Base-by-base conservation (phyloP, 2,329 filamentous ascomycete genomes). In the Cadophora gregata region DNA sequence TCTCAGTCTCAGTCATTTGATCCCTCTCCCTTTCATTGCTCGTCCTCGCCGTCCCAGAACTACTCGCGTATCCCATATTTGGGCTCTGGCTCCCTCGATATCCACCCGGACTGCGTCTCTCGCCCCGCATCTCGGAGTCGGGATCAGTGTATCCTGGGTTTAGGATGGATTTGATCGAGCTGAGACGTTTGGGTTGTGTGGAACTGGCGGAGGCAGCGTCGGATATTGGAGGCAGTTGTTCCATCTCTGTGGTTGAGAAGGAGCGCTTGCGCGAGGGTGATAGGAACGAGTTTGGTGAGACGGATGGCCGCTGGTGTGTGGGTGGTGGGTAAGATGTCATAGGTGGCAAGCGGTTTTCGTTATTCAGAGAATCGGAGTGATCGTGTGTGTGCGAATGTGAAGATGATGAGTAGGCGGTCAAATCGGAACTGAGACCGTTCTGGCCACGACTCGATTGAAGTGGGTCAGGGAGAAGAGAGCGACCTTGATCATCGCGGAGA, bases 161-260 rank as follows among this genome's bases (percentile, higher is more conserved):
- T 14, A 94, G 80, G 53, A 93, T 90, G 5, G 90, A 91, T 70
- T 89, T 91, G 68, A 93, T 93, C 3, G 90, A 92, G 21, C 89
- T 92, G 4, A 93, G 79, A 16, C 91, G 87, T 75, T 90, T 85
- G 50, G 86, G 79, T 45, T 79, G 79, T 29, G 87, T 83, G 27
- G 81, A 79, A 1, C 33, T 27, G 36, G 58, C 48, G 33, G 50
- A 50, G n/a, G 74, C 72, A 19, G 31, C 66, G 33, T 72, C 67
- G 3, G 65, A 12, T 38, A 68, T 47, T 14, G 66, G 59, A 1
- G 59, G 29, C 8, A 69, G 63, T n/a, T 76, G 74, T 45, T 88
- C 86, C 24, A 82, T 83, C 63, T 89, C 86, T 0, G 84, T 80
- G 0, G 84, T 81, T 0, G 89, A 91, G 70, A 91, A 90, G 0